Evolutionary conservation across 2,329 filamentous ascomycete genomes (phyloP).

Genomic region (Scortechinia acanthostroma): DNA sequence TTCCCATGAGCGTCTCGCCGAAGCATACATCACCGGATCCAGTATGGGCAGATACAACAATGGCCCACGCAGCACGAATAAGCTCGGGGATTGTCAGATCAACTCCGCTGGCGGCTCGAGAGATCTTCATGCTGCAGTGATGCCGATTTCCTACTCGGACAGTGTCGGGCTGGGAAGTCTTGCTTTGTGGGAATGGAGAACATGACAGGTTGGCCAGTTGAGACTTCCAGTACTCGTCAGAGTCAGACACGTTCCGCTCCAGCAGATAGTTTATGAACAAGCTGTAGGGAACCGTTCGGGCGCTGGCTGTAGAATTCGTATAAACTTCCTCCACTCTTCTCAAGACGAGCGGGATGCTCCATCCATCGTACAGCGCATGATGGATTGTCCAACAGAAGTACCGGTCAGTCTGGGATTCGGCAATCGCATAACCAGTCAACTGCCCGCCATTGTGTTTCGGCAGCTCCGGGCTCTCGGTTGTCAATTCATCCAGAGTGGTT

Average conservation of each 20-base stretch:
- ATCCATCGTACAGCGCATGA: slow-evolving; percentile 28
- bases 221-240: slow-evolving; percentile 35
- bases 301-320: slow-evolving; percentile 13
- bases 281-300: too few species aligned
- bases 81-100: slow-evolving; percentile 19
- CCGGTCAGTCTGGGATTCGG: slow-evolving; percentile 8
- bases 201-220: slow-evolving; percentile 32
- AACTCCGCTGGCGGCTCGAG: too few species aligned
- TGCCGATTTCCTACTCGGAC: slow-evolving; percentile 35
- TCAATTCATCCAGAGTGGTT: slow-evolving; percentile 15
- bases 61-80: slow-evolving; percentile 37
- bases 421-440: slow-evolving; percentile 24
- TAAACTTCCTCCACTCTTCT: slow-evolving; percentile 12
- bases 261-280: slow-evolving; percentile 39
- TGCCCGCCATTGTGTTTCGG: slow-evolving; percentile 20
- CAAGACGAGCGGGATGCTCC: slow-evolving; percentile 17
- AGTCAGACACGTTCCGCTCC: slow-evolving; percentile 25
- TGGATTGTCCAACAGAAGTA: slow-evolving; percentile 27
- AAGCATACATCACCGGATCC: slow-evolving; percentile 35
- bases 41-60: slow-evolving; percentile 32
- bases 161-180: slow-evolving; percentile 29
- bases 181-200: too few species aligned
- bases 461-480: too few species aligned
- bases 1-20: slow-evolving; percentile 38
- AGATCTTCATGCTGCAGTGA: too few species aligned